A percentile compares a stretch with the other conserved stretches of the same genome.
phyloP scores from a whole-genome alignment of 1,284 basidiomycete species.

The Trichosporon sp. region DNA sequence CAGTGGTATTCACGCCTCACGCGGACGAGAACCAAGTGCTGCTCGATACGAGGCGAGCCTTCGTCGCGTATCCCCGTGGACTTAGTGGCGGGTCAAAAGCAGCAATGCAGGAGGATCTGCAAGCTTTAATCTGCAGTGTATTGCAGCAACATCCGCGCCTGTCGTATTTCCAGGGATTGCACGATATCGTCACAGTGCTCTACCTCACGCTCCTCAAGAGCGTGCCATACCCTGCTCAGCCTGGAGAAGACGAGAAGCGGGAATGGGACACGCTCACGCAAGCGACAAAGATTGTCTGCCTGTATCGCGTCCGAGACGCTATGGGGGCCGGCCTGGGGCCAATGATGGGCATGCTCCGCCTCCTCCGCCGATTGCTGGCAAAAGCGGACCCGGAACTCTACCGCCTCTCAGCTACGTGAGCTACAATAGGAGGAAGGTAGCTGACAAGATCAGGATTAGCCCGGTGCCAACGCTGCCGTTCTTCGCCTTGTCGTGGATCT shows the following conservation, averaged over 20 bases:
- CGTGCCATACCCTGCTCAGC: background rate
- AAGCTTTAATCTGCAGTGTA: constrained; percentile 67
- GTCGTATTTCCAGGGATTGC: constrained; percentile 89
- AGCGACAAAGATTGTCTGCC: constrained; percentile 54
- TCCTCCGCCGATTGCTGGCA: constrained; percentile 64
- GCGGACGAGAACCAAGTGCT: constrained; percentile 75
- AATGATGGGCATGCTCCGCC: constrained; percentile 69
- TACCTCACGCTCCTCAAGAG: constrained; percentile 62
- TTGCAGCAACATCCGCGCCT: constrained; percentile 68
- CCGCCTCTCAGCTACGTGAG: constrained; percentile 53
- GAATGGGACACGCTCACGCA: constrained; percentile 60
- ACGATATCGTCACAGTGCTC: constrained; percentile 82
- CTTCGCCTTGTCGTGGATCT: constrained; percentile 80
- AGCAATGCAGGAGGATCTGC: constrained; percentile 60
- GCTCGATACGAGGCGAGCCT: constrained; percentile 80
- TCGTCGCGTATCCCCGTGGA: constrained; percentile 75
- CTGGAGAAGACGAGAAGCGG: constrained; percentile 22
- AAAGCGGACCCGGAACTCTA: constrained; percentile 68
- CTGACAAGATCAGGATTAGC: constrained; percentile 27
- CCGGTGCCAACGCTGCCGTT: constrained; percentile 40
- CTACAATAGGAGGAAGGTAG: background rate
- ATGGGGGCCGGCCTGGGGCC: constrained; percentile 82
- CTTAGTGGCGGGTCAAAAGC: constrained; percentile 43
- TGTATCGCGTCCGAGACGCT: constrained; percentile 77
- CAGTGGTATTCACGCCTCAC: constrained; percentile 50